Evolutionary conservation across 2,329 filamentous ascomycete species (phyloP), one percentile per base, ranked within the genome.

Genomic region (Clarireedia monteithiana): DNA sequence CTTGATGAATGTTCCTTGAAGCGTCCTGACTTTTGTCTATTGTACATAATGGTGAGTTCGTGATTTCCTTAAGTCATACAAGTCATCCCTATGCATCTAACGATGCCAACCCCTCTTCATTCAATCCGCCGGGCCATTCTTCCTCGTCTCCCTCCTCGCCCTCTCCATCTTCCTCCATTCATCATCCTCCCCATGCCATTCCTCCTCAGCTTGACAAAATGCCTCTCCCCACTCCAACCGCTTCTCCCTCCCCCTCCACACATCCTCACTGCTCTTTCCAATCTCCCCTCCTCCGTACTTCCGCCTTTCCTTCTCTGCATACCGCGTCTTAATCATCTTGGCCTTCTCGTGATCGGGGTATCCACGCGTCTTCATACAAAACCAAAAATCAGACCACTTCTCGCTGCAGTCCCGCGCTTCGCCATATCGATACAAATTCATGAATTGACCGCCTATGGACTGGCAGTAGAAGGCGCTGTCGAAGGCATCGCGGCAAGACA

Each of bases 401-500:
- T 95, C 87, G 59, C 78, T 82, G 77, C 94, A 99, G 3, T 81
- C 79, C 46, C 86, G 82, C 66, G 95, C 75, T 44, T 77, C 75
- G 59, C 94, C 94, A 68, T 90, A 86, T 40, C 94, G 87, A 77
- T 97, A 99, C 39, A 97, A 81, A 66, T 90, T 84, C 66, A 88
- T 91, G 77, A 91, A 96, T 71, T 97, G 91, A 0, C 92, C 91
- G 53, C 90, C 91, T 7, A 96, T 77, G 0, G 87, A 90, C 69
- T 94, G 89, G 79, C 94, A 99, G 77, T 92, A 89, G 80, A 92
- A 96, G 58, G 92, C 91, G 61, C 84, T 80, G 75, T 99, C 94
- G 74, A 99, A 97, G 64, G 91, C 87, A 59, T 86, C 80, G 51
- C 89, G 86, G 77, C 94, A 97, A 67, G 87, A 91, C 86, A 97